Evolutionary conservation across 768 basidiomycete genomes (phyloP).

Genomic region (Tulasnella sp.): DNA sequence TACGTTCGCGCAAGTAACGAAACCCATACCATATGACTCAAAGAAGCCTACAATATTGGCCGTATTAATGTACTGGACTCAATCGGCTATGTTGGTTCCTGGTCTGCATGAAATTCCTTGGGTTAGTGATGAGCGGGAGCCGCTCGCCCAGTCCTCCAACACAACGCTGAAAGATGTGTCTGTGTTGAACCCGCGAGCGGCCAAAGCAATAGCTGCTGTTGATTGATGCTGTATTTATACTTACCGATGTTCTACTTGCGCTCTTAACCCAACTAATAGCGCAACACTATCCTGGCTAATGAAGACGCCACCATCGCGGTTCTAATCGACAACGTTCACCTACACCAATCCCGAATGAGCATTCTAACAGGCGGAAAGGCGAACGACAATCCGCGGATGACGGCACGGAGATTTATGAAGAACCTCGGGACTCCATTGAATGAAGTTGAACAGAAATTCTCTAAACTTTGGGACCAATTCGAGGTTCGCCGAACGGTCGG

Average conservation of each 20-base stretch:
- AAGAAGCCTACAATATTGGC: neutral
- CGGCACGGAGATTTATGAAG: too few relatives aligned
- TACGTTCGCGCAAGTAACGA: neutral
- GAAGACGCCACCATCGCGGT: too few relatives aligned
- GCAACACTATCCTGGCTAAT: too few relatives aligned
- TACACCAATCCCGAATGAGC: too few relatives aligned
- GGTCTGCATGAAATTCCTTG: neutral
- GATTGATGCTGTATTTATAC: neutral
- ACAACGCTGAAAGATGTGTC: neutral
- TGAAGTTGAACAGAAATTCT: too few relatives aligned
- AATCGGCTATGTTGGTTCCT: slow-evolving; percentile 9
- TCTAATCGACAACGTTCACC: too few relatives aligned
- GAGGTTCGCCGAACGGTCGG: too few relatives aligned
- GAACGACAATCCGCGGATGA: too few relatives aligned
- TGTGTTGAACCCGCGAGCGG: neutral
- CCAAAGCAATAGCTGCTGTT: neutral
- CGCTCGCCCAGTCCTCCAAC: neutral
- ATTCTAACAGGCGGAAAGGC: too few relatives aligned
- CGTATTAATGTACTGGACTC: neutral
- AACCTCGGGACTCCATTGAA: too few relatives aligned
- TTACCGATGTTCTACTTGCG: neutral
- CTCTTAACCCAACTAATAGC: neutral
- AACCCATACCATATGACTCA: neutral
- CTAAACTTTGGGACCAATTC: too few relatives aligned
- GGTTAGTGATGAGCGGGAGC: neutral